These are phyloP conservation scores for Talaromyces sp. DNA, from an alignment of 2,329 filamentous ascomycete genomes.

Conservation along the genomic window DNA sequence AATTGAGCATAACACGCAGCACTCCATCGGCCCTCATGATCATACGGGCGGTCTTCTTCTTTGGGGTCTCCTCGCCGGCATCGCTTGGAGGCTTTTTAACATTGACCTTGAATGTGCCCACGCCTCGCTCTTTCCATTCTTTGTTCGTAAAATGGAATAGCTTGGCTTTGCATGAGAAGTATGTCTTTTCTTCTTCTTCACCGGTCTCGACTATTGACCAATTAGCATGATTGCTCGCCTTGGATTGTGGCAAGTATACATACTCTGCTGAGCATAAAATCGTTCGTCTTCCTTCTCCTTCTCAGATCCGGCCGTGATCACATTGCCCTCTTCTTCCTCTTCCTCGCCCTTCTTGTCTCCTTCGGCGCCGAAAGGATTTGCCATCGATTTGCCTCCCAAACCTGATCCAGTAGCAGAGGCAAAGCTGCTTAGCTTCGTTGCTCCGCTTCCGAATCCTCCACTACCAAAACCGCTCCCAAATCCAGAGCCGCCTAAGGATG, in stretches of 20 bases:
- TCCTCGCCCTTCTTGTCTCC: constrained; percentile 50
- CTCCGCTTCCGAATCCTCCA: constrained; percentile 47
- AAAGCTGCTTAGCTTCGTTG: constrained; percentile 61
- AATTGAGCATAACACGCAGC: constrained; percentile 81
- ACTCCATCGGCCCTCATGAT: constrained; percentile 91
- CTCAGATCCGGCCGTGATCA: constrained; percentile 48
- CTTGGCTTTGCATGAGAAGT: constrained; percentile 74
- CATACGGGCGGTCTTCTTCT: constrained; percentile 58
- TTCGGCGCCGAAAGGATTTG: constrained; percentile 72
- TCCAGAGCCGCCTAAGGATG: constrained; percentile 35
- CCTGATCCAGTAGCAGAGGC: constrained; percentile 56
- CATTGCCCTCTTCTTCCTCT: constrained; percentile 47
- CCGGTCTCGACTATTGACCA: constrained; percentile 68
- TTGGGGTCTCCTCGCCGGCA: constrained; percentile 24
- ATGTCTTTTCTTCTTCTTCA: constrained; percentile 74
- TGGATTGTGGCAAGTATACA: constrained; percentile 29
- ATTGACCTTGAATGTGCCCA: constrained; percentile 81
- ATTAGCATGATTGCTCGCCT: constrained; percentile 27
- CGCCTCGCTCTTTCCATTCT: constrained; percentile 86
- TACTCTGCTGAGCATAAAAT: constrained; percentile 62
- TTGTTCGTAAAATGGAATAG: constrained; percentile 73
- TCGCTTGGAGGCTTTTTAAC: constrained; percentile 59
- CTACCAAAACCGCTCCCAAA: constrained; percentile 36
- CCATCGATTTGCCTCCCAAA: constrained; percentile 35
- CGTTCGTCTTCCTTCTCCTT: constrained; percentile 48